phyloP scores from a whole-genome alignment of 352 stramenopile genomes.

The Phytophthora agathidicida region DNA sequence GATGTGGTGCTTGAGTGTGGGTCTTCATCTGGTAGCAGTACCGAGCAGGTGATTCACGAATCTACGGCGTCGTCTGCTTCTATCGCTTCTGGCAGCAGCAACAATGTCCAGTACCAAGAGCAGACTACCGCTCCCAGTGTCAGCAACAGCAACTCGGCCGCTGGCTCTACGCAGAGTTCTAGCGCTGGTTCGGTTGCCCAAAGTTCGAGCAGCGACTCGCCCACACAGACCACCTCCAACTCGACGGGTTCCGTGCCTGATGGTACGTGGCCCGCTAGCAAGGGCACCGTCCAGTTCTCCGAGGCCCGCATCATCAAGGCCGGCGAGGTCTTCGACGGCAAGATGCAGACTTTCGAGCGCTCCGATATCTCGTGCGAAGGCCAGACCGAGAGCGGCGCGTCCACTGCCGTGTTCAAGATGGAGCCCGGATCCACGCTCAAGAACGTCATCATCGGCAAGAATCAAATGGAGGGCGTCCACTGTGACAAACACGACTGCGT shows the following conservation, averaged over 20 bases:
- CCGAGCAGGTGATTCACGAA: constrained; percentile 1
- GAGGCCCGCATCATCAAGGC: constrained; percentile 37
- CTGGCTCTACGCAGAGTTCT: neutral
- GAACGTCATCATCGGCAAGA: constrained; percentile 53
- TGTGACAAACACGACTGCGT: constrained; percentile 43
- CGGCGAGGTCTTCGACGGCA: constrained; percentile 28
- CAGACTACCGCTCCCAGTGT: neutral
- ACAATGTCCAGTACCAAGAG: neutral
- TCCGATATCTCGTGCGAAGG: constrained; percentile 43
- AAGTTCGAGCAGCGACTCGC: neutral
- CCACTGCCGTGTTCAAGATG: constrained; percentile 34
- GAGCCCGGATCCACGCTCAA: constrained; percentile 33
- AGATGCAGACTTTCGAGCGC: constrained; percentile 51
- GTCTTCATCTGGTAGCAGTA: constrained; percentile 6
- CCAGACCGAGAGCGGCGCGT: constrained; percentile 26
- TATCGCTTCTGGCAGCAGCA: neutral
- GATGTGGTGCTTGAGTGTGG: too few relatives aligned
- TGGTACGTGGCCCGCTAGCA: constrained; percentile 16
- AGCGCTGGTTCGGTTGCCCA: neutral
- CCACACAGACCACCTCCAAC: neutral
- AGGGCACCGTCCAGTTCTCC: constrained; percentile 11
- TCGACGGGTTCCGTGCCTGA: constrained; percentile 2
- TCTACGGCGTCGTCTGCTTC: constrained; percentile 7
- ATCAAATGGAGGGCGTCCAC: too few relatives aligned
- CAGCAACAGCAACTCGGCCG: neutral